Base-by-base conservation (phyloP, 768 basidiomycete genomes). In the Macrocybe gigantea region DNA sequence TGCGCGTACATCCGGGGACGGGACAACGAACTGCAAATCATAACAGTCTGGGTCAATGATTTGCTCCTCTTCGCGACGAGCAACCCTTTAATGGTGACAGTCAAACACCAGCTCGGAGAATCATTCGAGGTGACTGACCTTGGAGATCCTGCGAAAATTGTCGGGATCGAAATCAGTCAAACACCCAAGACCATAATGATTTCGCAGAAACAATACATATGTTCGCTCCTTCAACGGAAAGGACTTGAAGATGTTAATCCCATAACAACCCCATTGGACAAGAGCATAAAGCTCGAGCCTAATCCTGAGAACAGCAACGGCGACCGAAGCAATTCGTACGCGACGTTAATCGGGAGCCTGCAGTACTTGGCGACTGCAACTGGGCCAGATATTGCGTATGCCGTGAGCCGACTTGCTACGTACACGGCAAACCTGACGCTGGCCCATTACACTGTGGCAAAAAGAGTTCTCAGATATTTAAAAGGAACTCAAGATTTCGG, bases 41-140 rank as follows among this genome's bases (percentile, higher is more conserved):
- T 42, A 10, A 46, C 50, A 4, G 50, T 52, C 3, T 50, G 50
- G 41, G 53, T 54, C 7, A 40, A 54, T n/a, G 42, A 54, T 38
- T 10, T 43, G 30, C 37, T 51, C 11, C 29, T 49, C 13, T 50
- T 49, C 22, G 34, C 51, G 22, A 13, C 33, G 3, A n/a, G 29
- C n/a, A 22, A 43, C 41, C 12, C 31, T n/a, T 12, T 45, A 9
- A 53, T 53, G 49, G 11, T 39, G 44, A 40, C 37, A 11, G 43
- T 47, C 22, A 45, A 43, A 41, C 13, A 6, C 8, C 15, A 39
- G 12, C 14, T 48, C 12, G 34, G 10, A 15, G 33, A 15, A 15
- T 11, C 51, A 9, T 39, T 40, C 12, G 52, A 48, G 31, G 37
- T 64, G 1, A 50, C 60, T 1, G n/a, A n/a, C n/a, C n/a, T n/a